These are phyloP conservation scores for Leucocoprinus leucothites DNA, from an alignment of 768 basidiomycete species.

Conservation along the genomic window DNA sequence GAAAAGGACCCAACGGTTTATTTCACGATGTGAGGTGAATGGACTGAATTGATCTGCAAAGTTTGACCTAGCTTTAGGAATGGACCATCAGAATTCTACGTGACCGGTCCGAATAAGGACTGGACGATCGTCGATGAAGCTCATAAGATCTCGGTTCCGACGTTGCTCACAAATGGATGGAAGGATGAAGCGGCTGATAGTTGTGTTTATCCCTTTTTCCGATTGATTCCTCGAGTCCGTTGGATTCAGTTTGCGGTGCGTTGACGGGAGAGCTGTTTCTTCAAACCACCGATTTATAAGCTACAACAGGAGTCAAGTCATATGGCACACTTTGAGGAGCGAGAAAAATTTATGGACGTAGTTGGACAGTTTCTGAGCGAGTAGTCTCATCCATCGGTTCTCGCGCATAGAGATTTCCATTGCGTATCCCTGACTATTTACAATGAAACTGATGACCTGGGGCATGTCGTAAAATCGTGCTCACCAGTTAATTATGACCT, in stretches of 20 bases:
- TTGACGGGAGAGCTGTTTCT: neutral
- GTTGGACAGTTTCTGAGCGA: slow-evolving; percentile 28
- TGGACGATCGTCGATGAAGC: slow-evolving; percentile 46
- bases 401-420: too few relatives aligned
- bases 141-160: slow-evolving; percentile 36
- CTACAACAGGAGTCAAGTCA: slow-evolving; percentile 33
- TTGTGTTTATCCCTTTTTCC: slow-evolving; percentile 33
- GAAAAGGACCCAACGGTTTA: slow-evolving; percentile 48
- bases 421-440: too few relatives aligned
- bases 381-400: neutral
- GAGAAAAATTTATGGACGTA: slow-evolving; percentile 31
- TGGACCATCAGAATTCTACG: slow-evolving; percentile 36
- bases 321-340: slow-evolving; percentile 41
- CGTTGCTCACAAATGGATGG: slow-evolving; percentile 38
- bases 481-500: too few relatives aligned
- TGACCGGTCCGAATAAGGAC: slow-evolving; percentile 36
- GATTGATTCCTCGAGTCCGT: slow-evolving; percentile 36
- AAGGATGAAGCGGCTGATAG: slow-evolving; percentile 40
- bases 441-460: too few relatives aligned
- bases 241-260: slow-evolving; percentile 39
- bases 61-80: too few relatives aligned
- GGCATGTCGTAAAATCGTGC: too few relatives aligned
- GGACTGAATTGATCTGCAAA: too few relatives aligned
- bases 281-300: neutral
- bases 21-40: slow-evolving; percentile 37